Conservation (phyloP, 257 asterid genomes). For the Plantago major region DNA sequence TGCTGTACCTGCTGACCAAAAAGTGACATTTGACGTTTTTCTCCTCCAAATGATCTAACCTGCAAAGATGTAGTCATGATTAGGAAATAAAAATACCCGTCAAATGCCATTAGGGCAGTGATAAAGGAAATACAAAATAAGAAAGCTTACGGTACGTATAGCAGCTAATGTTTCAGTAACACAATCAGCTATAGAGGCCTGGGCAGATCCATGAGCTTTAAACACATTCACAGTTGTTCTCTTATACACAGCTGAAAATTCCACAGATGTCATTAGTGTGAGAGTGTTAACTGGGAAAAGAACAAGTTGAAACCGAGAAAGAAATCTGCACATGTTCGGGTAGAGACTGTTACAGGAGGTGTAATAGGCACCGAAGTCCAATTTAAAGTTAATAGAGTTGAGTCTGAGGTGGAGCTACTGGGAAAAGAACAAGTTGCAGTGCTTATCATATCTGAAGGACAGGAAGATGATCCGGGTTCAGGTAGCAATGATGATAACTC, state of each 20-base stretch:
- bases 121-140: slow-evolving; percentile 5
- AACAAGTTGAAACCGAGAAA: too few relatives aligned
- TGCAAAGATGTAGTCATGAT: slow-evolving; percentile 27
- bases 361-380: too few relatives aligned
- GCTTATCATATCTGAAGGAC: too few relatives aligned
- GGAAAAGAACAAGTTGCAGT: too few relatives aligned
- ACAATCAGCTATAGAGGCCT: slow-evolving; percentile 88
- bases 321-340: too few relatives aligned
- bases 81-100: slow-evolving; percentile 6
- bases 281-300: too few relatives aligned
- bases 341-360: too few relatives aligned
- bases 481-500: too few relatives aligned
- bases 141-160: slow-evolving; percentile 80
- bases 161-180: slow-evolving; percentile 83
- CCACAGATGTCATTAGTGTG: slow-evolving; percentile 21
- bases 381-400: too few relatives aligned
- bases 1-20: slow-evolving; percentile 67
- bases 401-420: too few relatives aligned
- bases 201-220: slow-evolving; percentile 90
- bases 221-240: slow-evolving; percentile 86
- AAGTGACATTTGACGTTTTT: slow-evolving; percentile 86
- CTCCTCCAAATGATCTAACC: slow-evolving; percentile 98
- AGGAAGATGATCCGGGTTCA: too few relatives aligned
- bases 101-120: background rate
- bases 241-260: slow-evolving; percentile 70